phyloP scores from a whole-genome alignment of 352 stramenopile genomes.

The Phytophthora crassamura region DNA sequence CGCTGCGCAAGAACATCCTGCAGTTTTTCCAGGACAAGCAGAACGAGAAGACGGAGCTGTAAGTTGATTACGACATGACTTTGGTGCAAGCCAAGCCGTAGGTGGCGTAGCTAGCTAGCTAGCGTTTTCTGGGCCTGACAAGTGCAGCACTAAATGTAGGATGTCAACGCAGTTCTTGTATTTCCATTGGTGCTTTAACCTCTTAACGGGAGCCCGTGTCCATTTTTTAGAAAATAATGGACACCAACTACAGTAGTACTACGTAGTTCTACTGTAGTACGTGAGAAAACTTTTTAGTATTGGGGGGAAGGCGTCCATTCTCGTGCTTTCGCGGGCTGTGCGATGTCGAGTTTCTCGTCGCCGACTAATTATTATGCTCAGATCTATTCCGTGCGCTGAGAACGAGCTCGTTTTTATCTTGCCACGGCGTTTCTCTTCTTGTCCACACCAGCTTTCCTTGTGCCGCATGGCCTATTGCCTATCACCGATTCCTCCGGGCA shows the following conservation, averaged over 20 bases:
- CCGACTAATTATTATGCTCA: constrained; percentile 28
- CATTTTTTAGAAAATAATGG: too few species aligned
- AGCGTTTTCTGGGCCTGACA: constrained; percentile 12
- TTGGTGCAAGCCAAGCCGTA: constrained; percentile 15
- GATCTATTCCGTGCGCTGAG: constrained; percentile 32
- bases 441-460: constrained; percentile 16
- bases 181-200: constrained; percentile 17
- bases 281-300: too few species aligned
- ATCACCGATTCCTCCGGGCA: constrained; percentile 19
- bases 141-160: constrained; percentile 25
- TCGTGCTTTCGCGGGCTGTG: constrained; percentile 8
- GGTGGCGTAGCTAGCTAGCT: constrained; percentile 11
- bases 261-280: too few species aligned
- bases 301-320: too few species aligned
- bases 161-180: constrained; percentile 36
- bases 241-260: too few species aligned
- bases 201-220: too few species aligned
- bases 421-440: constrained; percentile 9
- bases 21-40: constrained; percentile 64
- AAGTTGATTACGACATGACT: constrained; percentile 20
- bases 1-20: constrained; percentile 92
- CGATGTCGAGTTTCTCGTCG: constrained; percentile 18
- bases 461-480: constrained; percentile 34
- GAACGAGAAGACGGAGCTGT: constrained; percentile 52
- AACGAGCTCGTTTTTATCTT: constrained; percentile 1